phyloP scores from a whole-genome alignment of 139 green algal genomes.

The Trebouxia sp. region DNA sequence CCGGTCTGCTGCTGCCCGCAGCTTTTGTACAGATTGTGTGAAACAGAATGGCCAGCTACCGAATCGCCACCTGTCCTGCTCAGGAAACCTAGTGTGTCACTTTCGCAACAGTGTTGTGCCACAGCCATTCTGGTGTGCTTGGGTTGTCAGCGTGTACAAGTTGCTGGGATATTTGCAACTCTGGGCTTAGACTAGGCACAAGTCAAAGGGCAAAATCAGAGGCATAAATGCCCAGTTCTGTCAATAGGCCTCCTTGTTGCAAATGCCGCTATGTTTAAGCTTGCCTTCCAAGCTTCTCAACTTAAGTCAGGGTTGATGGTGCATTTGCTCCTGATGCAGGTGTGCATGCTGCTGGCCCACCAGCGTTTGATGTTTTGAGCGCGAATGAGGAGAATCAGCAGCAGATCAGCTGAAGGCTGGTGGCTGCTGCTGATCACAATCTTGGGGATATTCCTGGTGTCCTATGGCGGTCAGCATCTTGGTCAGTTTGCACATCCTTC shows the following conservation, averaged over 20 bases:
- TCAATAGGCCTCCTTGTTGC: no score
- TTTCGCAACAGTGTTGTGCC: no score
- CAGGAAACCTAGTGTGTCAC: background rate
- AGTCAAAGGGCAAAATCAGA: no score
- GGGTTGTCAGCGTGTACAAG: no score
- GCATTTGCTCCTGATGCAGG: background rate
- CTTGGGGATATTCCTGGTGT: background rate
- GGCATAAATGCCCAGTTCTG: no score
- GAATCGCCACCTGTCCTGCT: background rate
- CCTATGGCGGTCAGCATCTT: background rate
- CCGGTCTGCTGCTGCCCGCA: background rate
- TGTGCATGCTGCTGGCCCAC: constrained; percentile 12
- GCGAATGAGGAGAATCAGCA: background rate
- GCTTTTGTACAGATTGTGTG: background rate
- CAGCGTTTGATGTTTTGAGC: background rate
- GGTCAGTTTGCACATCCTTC: no score
- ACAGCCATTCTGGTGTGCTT: no score
- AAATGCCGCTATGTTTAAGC: no score
- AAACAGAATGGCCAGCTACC: background rate
- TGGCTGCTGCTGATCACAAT: constrained; percentile 18
- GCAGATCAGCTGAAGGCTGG: constrained; percentile 23
- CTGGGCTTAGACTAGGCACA: no score
- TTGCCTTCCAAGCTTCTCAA: no score
- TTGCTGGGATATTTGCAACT: no score
- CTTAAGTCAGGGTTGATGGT: no score